phyloP scores from a whole-genome alignment of 2,329 filamentous ascomycete species.

The Colletotrichum higginsianum region DNA sequence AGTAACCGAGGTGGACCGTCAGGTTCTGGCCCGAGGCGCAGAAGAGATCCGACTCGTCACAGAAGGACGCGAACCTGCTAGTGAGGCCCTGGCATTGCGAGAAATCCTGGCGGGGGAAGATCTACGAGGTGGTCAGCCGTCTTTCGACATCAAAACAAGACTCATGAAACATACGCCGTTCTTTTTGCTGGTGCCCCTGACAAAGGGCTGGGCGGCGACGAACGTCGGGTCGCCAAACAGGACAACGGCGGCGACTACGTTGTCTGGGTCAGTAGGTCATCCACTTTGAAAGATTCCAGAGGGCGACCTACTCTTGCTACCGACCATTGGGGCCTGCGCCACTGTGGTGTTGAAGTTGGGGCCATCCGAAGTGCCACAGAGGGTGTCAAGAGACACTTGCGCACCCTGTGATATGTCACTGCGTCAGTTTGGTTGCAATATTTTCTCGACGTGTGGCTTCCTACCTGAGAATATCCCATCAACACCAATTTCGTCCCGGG shows the following conservation, averaged over 20 bases:
- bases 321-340: conserved; percentile 47
- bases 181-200: conserved; percentile 53
- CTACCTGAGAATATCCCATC: conserved; percentile 59
- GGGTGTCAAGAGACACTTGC: conserved; percentile 55
- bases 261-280: background rate
- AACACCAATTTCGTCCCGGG: conserved; percentile 57
- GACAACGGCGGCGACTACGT: conserved; percentile 56
- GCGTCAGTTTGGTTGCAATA: background rate
- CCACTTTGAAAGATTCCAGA: fast-evolving
- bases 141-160: fast-evolving
- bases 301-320: conserved; percentile 52
- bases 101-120: conserved; percentile 37
- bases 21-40: conserved; percentile 39
- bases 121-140: background rate
- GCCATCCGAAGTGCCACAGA: conserved; percentile 53
- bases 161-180: conserved; percentile 53
- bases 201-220: conserved; percentile 53
- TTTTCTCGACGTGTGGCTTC: background rate
- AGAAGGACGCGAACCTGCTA: conserved; percentile 24
- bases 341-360: conserved; percentile 47
- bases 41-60: conserved; percentile 36
- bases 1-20: conserved; percentile 37
- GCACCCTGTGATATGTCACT: conserved; percentile 51
- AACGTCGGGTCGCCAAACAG: conserved; percentile 60
- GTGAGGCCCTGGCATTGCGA: conserved; percentile 16